Evolutionary conservation across 768 basidiomycete species (phyloP), one percentile per base, ranked within the genome.

Genomic region (Hygrocybe coccinea): DNA sequence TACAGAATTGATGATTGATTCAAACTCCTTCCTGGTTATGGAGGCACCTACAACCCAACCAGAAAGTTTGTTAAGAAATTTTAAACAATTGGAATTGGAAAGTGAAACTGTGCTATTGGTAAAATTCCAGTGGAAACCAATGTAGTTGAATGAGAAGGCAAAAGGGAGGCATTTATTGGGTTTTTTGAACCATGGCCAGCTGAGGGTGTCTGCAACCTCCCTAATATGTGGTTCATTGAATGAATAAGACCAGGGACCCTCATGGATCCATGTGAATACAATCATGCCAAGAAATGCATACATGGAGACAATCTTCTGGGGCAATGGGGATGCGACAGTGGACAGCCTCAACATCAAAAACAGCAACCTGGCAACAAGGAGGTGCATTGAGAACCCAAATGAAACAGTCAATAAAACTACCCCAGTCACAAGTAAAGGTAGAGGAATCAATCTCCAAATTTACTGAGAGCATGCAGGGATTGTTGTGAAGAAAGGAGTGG

Each of bases 91-190:
- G 2, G 15, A 14, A 21, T 52, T 36, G 2, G 51, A 36, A 1
- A 74, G 59, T 0, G 61, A 58, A 1, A 72, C 69, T 1, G 60
- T 57, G n/a, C 60, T 60, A 7, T 29, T 17, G 8, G 24, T 46
- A 6, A 74, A 36, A 52, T 71, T 60, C 72, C 71, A 73, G 1
- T 41, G 25, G 33, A 71, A 68, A 1, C 71, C 70, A 11, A 70
- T 46, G 50, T 68, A 74, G 2, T 45, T 50, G 38, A 62, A 60
- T 0, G 21, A 19, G 22, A 39, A 37, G 0, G n/a, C 24, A 50
- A 69, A 72, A 2, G 56, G 55, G 1, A 54, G 22, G 22, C 59
- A 64, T 37, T 65, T 63, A 7, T 59, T 46, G 3, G 38, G 56
- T 38, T 41, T 41, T 41, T 3, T 41, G 10, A 36, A 50, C 48